Conservation (phyloP, 805 yeast genomes). For the Yarrowia keelungensis region DNA sequence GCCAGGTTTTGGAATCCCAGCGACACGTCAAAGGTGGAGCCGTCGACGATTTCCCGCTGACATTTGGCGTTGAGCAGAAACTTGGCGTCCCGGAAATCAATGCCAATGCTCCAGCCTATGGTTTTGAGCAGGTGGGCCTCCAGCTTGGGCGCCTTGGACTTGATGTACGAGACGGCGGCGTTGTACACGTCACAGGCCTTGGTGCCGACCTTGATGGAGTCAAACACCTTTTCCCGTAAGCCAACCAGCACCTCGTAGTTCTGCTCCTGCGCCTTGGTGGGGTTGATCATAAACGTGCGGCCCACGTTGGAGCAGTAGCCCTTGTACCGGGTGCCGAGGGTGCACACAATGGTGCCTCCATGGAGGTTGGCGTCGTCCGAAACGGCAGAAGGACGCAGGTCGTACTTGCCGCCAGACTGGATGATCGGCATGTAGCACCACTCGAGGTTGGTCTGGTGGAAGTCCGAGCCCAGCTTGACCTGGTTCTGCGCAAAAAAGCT, state of each 20-base stretch:
- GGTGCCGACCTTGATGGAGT: slow-evolving; percentile 69
- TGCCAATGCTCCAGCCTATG: slow-evolving; percentile 87
- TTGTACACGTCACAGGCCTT: slow-evolving; percentile 71
- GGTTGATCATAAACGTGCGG: slow-evolving; percentile 89
- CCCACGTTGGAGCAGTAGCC: slow-evolving; percentile 88
- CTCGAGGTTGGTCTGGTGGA: slow-evolving; percentile 78
- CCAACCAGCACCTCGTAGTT: slow-evolving; percentile 78
- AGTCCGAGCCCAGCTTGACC: slow-evolving; percentile 65
- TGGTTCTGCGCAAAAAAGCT: slow-evolving; percentile 67
- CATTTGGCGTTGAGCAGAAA: slow-evolving; percentile 76
- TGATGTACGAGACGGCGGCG: slow-evolving; percentile 66
- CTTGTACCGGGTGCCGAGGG: slow-evolving; percentile 85
- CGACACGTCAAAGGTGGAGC: slow-evolving; percentile 75
- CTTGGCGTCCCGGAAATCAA: slow-evolving; percentile 84
- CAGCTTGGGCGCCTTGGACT: slow-evolving; percentile 69
- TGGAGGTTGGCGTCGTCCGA: slow-evolving; percentile 71
- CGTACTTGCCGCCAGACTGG: slow-evolving; percentile 86
- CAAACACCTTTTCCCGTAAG: slow-evolving; percentile 71
- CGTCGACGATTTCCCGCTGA: slow-evolving; percentile 69
- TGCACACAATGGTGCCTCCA: slow-evolving; percentile 79
- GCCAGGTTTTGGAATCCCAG: slow-evolving; percentile 75
- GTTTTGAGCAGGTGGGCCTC: slow-evolving; percentile 72
- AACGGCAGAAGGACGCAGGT: slow-evolving; percentile 81
- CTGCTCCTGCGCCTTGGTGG: slow-evolving; percentile 75
- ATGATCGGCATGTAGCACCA: slow-evolving; percentile 94